phyloP scores from a whole-genome alignment of 345 rosid species.

The Dipteronia dyeriana region DNA sequence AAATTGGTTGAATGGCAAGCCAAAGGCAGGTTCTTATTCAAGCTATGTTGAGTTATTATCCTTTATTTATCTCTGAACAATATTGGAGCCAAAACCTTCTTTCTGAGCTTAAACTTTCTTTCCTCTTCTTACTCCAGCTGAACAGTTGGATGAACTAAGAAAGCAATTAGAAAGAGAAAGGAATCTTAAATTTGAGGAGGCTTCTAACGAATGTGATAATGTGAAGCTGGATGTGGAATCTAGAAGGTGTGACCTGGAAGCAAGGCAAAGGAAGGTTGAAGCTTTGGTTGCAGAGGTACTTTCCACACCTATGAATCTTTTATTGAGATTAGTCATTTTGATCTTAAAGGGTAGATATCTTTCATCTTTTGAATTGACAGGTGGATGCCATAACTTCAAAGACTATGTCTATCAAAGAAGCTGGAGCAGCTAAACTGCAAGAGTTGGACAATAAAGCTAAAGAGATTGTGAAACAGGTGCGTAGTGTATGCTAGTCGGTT shows the following conservation, averaged over 20 bases:
- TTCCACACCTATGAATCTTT: not conserved
- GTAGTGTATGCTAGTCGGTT: not conserved
- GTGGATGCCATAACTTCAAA: slow-evolving; percentile 63
- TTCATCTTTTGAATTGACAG: slow-evolving; percentile 36
- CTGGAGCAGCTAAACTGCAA: slow-evolving; percentile 59
- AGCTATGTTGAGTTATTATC: not conserved
- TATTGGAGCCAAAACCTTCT: not conserved
- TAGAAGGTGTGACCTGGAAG: slow-evolving; percentile 61
- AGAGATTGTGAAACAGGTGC: slow-evolving; percentile 74
- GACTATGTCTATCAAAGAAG: slow-evolving; percentile 56
- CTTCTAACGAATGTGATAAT: slow-evolving; percentile 46
- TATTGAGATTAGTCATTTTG: not conserved
- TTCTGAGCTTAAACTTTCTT: slow-evolving; percentile 1
- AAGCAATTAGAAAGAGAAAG: slow-evolving; percentile 66
- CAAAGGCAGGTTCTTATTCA: slow-evolving; percentile 50
- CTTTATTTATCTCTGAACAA: slow-evolving; percentile 9
- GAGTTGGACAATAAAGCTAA: slow-evolving; percentile 52
- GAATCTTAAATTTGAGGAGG: slow-evolving; percentile 50
- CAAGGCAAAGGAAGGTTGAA: slow-evolving; percentile 75
- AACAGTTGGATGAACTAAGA: slow-evolving; percentile 53
- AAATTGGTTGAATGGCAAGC: slow-evolving; percentile 67
- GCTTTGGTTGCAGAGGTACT: slow-evolving; percentile 70
- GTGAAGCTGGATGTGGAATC: slow-evolving; percentile 63
- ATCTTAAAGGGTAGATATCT: slow-evolving; percentile 1
- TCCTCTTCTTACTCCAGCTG: slow-evolving; percentile 41